Evolutionary conservation across 2,329 filamentous ascomycete species (phyloP), one percentile per base, ranked within the genome.

Genomic region (Sporothrix euskadiensis): DNA sequence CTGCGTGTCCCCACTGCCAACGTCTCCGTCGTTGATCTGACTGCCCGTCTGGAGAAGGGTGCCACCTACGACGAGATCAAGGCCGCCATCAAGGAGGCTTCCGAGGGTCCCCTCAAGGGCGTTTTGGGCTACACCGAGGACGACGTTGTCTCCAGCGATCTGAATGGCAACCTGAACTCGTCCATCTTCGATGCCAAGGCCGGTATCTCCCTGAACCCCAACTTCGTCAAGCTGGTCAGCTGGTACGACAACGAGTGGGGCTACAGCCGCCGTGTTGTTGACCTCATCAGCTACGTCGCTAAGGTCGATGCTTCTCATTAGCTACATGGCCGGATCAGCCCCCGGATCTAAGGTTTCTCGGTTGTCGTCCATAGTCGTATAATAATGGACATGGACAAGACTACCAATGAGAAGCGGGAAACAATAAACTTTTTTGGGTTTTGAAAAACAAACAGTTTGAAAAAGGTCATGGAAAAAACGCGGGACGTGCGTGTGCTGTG

Each of bases 231-330:
- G 92, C 90, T 99, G 76, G 92, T 98, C 83, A 91, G 91, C 81
- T 98, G 95, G 96, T 97, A 97, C 87, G 94, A 97, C 89, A 98
- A 98, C 89, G 95, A 98, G 90, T 98, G 94, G 94, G 96, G 94
- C 82, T 98, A 99, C 92, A 97, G 93, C 85, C 94, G 94, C 88
- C 96, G 92, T 90, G 92, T 94, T 81, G 87, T 94, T 79, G 92
- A 96, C 86, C 92, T 96, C 80, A 83, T 89, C 83, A 87, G 88
- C 85, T 92, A 94, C 88, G 88, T 94, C 80, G 87, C 92, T 84
- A 92, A 93, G 88, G 90, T 91, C 77, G 92, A 94, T 81, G 88
- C 82, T 80, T 81, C 83, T 82, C 85, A 88, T 79, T 87, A 85
- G 69, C 71, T 75, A 61, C 74, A 74, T 74, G 73, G 73, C 35